These are phyloP conservation scores for Phanerochaete carnosa DNA, from an alignment of 768 basidiomycete genomes.

Conservation along the genomic window DNA sequence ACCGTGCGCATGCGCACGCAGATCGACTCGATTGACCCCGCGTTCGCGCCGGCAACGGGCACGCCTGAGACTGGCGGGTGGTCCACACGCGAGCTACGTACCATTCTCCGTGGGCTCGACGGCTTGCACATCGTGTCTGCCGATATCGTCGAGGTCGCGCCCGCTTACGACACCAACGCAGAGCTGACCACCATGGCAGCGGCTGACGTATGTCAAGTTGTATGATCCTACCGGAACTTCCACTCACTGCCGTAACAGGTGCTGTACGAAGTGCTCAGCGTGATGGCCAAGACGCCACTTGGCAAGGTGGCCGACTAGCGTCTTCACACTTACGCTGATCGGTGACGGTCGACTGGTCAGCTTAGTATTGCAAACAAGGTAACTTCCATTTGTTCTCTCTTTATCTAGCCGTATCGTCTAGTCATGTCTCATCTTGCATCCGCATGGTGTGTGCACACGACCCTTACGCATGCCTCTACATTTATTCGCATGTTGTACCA, in stretches of 20 bases:
- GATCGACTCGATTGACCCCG: conserved; percentile 81
- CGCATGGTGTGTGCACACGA: no score
- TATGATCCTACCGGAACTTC: conserved; percentile 29
- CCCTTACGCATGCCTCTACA: no score
- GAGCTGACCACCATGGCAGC: conserved; percentile 64
- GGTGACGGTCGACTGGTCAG: background rate
- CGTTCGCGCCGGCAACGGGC: conserved; percentile 80
- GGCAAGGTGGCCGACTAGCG: conserved; percentile 41
- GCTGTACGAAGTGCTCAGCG: conserved; percentile 69
- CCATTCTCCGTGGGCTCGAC: conserved; percentile 71
- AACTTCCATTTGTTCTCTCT: background rate
- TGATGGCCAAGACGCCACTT: conserved; percentile 78
- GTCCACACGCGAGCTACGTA: conserved; percentile 79
- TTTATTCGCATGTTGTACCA: no score
- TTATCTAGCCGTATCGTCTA: no score
- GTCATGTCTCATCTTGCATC: no score
- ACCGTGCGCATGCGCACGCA: conserved; percentile 19
- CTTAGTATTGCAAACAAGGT: background rate
- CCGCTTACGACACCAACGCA: conserved; percentile 71
- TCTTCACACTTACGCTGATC: background rate
- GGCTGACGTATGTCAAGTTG: conserved; percentile 46
- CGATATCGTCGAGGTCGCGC: conserved; percentile 84
- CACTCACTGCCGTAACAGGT: conserved; percentile 41
- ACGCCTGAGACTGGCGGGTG: conserved; percentile 85
- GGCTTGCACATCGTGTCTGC: conserved; percentile 76